Conservation (phyloP, 345 rosid species). For the Raphanus sativus region DNA sequence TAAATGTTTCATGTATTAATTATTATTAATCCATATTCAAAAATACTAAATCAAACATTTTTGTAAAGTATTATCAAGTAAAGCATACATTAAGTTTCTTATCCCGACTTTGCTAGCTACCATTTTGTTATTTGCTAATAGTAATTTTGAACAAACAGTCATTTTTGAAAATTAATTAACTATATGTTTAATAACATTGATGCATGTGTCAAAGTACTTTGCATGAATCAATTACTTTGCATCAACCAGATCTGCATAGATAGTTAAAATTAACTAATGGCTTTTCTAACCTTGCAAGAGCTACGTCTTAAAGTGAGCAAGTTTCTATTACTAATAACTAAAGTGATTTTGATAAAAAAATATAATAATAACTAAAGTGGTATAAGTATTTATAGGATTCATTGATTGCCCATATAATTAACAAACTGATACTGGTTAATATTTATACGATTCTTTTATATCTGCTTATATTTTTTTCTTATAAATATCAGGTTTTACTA, state of each 20-base stretch:
- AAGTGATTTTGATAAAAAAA: not conserved
- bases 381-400: not conserved
- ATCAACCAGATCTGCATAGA: conserved; percentile 2
- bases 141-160: not conserved
- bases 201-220: not conserved
- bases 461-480: not conserved
- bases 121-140: not conserved
- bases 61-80: not conserved
- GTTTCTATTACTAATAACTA: not conserved
- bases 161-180: not conserved
- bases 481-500: not conserved
- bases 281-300: conserved; percentile 26
- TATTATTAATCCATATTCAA: not conserved
- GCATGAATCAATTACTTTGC: not conserved
- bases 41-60: not conserved
- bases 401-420: not conserved
- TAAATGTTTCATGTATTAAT: not conserved
- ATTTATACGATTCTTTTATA: not conserved
- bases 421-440: not conserved
- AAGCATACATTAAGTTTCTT: not conserved
- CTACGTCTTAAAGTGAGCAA: conserved; percentile 10
- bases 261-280: not conserved
- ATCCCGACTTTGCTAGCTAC: not conserved
- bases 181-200: not conserved
- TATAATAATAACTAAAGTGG: not conserved